phyloP scores from a whole-genome alignment of 202 grass and related monocot genomes.

The Panicum hallii region DNA sequence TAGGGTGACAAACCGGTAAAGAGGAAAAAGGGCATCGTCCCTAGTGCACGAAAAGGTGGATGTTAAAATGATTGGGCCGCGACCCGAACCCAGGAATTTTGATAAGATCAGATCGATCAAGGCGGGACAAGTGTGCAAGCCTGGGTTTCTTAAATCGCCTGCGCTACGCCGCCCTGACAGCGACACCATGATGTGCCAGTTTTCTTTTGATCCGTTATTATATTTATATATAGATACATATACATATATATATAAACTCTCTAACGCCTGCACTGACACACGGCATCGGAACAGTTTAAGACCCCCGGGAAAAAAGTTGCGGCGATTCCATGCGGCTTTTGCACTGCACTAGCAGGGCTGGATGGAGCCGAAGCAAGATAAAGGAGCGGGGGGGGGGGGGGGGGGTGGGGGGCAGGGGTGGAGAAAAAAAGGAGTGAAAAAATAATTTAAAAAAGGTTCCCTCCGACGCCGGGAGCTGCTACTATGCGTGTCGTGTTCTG shows the following conservation, averaged over 20 bases:
- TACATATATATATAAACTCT: background rate
- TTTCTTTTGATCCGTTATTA: constrained; percentile 47
- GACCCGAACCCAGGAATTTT: constrained; percentile 41
- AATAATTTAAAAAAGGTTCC: background rate
- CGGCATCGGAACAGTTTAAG: constrained; percentile 3
- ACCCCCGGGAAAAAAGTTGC: constrained; percentile 20
- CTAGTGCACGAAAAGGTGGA: constrained; percentile 54
- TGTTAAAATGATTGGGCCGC: constrained; percentile 61
- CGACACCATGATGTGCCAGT: constrained; percentile 65
- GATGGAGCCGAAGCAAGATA: constrained; percentile 16
- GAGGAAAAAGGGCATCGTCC: constrained; percentile 43
- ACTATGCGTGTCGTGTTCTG: constrained; percentile 46
- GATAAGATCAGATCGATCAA: constrained; percentile 51
- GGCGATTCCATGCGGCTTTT: constrained; percentile 49
- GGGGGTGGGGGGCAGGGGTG: too few relatives aligned
- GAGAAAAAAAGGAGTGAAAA: background rate
- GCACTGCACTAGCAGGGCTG: constrained; percentile 42
- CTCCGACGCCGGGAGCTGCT: constrained; percentile 31
- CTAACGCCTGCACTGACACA: constrained; percentile 8
- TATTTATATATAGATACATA: background rate
- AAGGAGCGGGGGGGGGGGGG: too few relatives aligned
- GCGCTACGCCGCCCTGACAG: constrained; percentile 63
- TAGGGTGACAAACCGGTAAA: constrained; percentile 59
- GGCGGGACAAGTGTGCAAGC: constrained; percentile 33
- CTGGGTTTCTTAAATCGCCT: constrained; percentile 58